These are phyloP conservation scores for Vairimorpha ceranae DNA, from an alignment of 371 early-diverging fungal genomes.

Conservation along the genomic window DNA sequence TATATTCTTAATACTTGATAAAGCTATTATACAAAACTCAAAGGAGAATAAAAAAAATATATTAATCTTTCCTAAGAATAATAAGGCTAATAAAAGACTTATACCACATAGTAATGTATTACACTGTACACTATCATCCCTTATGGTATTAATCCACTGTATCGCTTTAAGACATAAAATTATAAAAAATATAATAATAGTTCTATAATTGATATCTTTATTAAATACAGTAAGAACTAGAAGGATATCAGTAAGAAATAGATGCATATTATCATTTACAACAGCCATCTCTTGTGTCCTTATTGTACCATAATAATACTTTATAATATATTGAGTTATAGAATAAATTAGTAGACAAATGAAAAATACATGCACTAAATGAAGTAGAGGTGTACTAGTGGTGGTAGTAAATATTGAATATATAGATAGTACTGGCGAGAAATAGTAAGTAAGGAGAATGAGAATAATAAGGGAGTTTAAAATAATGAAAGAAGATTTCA, in stretches of 20 bases:
- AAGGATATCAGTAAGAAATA: constrained; percentile 52
- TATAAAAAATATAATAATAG: constrained; percentile 47
- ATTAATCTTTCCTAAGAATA: constrained; percentile 11
- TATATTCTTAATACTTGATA: constrained; percentile 42
- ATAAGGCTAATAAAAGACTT: background rate
- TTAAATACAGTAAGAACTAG: constrained; percentile 57
- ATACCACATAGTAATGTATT: constrained; percentile 12
- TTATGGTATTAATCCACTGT: constrained; percentile 45
- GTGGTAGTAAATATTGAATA: constrained; percentile 35
- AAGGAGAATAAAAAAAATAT: constrained; percentile 54
- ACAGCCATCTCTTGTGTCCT: constrained; percentile 42
- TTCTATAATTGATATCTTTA: constrained; percentile 46
- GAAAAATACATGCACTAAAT: constrained; percentile 52
- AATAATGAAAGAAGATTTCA: too few species aligned
- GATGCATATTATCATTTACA: constrained; percentile 52
- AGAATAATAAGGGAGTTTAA: too few species aligned
- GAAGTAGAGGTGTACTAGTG: constrained; percentile 46
- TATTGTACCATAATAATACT: constrained; percentile 32
- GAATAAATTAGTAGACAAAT: constrained; percentile 46
- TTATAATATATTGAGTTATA: constrained; percentile 15
- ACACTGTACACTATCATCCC: constrained; percentile 21
- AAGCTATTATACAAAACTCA: constrained; percentile 48
- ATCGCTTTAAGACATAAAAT: constrained; percentile 50
- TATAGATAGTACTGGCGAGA: background rate
- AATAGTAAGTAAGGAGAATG: background rate